Evolutionary conservation across 768 basidiomycete genomes (phyloP).

Genomic region (Austroboletus eburneus): DNA sequence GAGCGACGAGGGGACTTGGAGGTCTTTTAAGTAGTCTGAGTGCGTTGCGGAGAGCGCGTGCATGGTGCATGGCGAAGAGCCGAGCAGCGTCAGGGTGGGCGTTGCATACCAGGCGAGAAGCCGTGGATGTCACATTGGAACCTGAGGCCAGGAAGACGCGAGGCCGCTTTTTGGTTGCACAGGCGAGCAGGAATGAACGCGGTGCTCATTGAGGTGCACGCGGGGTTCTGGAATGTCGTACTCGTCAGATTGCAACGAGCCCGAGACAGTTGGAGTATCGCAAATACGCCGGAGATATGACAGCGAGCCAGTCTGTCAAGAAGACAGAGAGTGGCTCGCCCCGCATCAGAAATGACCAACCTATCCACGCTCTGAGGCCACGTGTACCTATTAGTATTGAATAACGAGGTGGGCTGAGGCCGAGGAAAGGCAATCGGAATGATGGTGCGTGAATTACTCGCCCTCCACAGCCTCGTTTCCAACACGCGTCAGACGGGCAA

Average conservation of each 20-base stretch:
- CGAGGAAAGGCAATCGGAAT: slow-evolving; percentile 22
- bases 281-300: slow-evolving; percentile 1
- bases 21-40: slow-evolving; percentile 25
- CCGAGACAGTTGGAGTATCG: slow-evolving; percentile 4
- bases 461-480: slow-evolving; percentile 26
- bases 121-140: slow-evolving; percentile 20
- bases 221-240: slow-evolving; percentile 13
- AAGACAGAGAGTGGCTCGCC: background rate
- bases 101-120: slow-evolving; percentile 16
- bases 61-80: slow-evolving; percentile 26
- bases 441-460: slow-evolving; percentile 21
- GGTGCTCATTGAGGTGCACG: slow-evolving; percentile 9
- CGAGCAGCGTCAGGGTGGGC: slow-evolving; percentile 23
- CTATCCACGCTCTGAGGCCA: slow-evolving; percentile 12
- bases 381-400: slow-evolving; percentile 14
- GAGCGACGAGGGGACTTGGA: slow-evolving; percentile 5
- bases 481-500: slow-evolving; percentile 24
- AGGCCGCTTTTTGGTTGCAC: slow-evolving; percentile 30
- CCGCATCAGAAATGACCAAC: slow-evolving; percentile 10
- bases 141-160: slow-evolving; percentile 28
- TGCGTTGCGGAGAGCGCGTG: slow-evolving; percentile 24
- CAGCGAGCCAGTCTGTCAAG: slow-evolving; percentile 3
- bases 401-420: slow-evolving; percentile 20
- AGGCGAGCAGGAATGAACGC: slow-evolving; percentile 30
- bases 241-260: background rate